Conservation (phyloP, 2,329 filamentous ascomycete genomes). For the Beauveria caledonica region DNA sequence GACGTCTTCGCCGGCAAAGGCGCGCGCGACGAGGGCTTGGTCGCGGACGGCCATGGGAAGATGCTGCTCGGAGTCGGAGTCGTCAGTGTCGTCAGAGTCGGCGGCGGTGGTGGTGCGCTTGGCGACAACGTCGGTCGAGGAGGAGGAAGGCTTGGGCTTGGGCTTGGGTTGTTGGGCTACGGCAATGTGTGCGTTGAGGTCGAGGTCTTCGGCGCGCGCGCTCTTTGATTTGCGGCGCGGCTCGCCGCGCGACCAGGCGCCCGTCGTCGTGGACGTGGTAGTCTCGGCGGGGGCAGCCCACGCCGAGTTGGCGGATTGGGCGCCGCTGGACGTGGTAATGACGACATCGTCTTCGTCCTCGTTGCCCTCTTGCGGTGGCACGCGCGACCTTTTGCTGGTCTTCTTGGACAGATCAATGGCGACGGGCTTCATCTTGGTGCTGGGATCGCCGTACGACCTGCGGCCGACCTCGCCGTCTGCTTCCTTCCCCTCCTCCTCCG, state of each 20-base stretch:
- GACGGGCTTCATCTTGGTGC: conserved; percentile 24
- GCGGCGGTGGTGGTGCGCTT: conserved; percentile 15
- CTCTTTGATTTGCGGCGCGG: conserved; percentile 31
- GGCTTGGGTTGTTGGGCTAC: conserved; percentile 23
- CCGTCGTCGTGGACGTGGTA: conserved; percentile 24
- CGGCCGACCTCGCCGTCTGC: conserved; percentile 57
- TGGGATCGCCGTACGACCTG: conserved; percentile 53
- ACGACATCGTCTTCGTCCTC: conserved; percentile 22
- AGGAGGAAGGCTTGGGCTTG: conserved; percentile 15
- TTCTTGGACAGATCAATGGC: conserved; percentile 22
- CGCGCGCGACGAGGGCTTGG: conserved; percentile 64
- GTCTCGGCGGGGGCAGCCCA: conserved; percentile 17
- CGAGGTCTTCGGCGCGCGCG: conserved; percentile 27
- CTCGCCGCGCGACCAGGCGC: conserved; percentile 35
- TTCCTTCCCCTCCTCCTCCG: conserved; percentile 38
- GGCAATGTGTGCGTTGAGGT: conserved; percentile 25
- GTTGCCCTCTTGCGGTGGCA: conserved; percentile 22
- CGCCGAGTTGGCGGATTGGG: conserved; percentile 15
- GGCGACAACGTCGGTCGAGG: conserved; percentile 15
- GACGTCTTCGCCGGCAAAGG: conserved; percentile 85
- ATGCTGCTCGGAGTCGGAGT: conserved; percentile 37
- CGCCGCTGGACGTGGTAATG: conserved; percentile 17
- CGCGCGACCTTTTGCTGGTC: conserved; percentile 17
- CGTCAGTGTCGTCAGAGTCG: conserved; percentile 25
- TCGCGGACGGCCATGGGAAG: conserved; percentile 52